Base-by-base conservation (phyloP, 495 filamentous ascomycete species). In the Amniculicola lignicola region DNA sequence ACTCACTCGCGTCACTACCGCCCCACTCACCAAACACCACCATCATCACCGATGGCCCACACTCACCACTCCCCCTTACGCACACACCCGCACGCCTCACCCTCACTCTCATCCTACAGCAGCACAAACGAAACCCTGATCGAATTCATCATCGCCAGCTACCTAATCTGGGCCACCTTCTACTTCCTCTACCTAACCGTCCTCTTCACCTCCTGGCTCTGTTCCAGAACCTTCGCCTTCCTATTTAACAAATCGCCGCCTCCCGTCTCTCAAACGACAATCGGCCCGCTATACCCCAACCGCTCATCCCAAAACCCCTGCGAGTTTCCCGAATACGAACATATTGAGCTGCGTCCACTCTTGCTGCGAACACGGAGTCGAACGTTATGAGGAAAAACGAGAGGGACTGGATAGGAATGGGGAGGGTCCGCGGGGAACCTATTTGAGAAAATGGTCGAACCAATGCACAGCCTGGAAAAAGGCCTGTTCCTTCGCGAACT, bases 401-500 rank as follows among this genome's bases (percentile, higher is more conserved):
- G 10, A 37, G n/a, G n/a, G n/a, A n/a, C n/a, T n/a, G n/a, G n/a
- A n/a, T n/a, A n/a, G n/a, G n/a, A n/a, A n/a, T n/a, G n/a, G n/a
- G n/a, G n/a, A n/a, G n/a, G n/a, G n/a, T n/a, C n/a, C n/a, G n/a
- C n/a, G n/a, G n/a, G n/a, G n/a, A n/a, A n/a, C n/a, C n/a, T n/a
- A 18, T 55, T 78, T 81, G 54, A 82, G 51, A 65, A 75, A 72
- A 67, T 79, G 70, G 57, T 86, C 78, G 64, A 94, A 93, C 89
- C 90, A 95, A 40, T 69, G 65, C 39, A 90, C 75, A 47, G 89
- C 88, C 75, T 94, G 89, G 49, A 77, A 65, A 66, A 93, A 93
- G 22, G 89, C 89, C 74, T 86, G 81, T 75, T 96, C 88, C 79
- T 90, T 91, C 42, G 88, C 85, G 57, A 77, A 93, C 75, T 83